A percentile compares a stretch with the other conserved stretches of the same genome.
Conservation (phyloP, 208 protist genomes). For the Trypanosoma caninum region DNA sequence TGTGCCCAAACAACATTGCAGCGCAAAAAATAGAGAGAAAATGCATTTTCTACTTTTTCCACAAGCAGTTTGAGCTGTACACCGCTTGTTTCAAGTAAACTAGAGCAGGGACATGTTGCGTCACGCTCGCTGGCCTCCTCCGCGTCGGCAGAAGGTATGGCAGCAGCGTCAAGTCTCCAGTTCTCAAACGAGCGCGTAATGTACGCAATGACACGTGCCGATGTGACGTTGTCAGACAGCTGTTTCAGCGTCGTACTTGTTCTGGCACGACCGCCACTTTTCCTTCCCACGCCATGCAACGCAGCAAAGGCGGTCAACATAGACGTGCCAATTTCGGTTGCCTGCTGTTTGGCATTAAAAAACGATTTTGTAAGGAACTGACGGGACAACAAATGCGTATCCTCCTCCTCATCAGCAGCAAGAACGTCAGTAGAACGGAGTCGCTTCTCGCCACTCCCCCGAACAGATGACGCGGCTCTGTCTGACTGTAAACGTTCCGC, state of each 20-base stretch:
- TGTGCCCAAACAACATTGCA: constrained; percentile 25
- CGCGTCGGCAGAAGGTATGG: background rate
- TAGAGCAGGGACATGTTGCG: background rate
- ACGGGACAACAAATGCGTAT: background rate
- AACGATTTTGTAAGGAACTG: background rate
- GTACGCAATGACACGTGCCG: constrained; percentile 43
- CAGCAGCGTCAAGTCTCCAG: constrained; percentile 25
- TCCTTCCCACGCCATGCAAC: constrained; percentile 5
- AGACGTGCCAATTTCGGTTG: background rate
- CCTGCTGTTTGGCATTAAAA: background rate
- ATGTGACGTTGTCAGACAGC: constrained; percentile 45
- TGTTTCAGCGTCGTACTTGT: constrained; percentile 19
- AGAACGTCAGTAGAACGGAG: constrained; percentile 2
- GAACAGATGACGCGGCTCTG: background rate
- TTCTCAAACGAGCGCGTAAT: constrained; percentile 35
- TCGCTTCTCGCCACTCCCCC: background rate
- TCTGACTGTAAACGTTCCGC: background rate
- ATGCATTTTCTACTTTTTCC: constrained; percentile 22
- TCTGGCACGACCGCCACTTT: background rate
- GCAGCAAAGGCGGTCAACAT: background rate
- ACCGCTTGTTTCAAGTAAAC: constrained; percentile 8
- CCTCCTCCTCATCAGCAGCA: background rate
- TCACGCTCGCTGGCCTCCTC: background rate
- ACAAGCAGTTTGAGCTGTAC: constrained; percentile 26
- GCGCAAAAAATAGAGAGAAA: constrained; percentile 25